These are phyloP conservation scores for Polyporus tsugae DNA, from an alignment of 1,284 basidiomycete genomes.

Conservation along the genomic window DNA sequence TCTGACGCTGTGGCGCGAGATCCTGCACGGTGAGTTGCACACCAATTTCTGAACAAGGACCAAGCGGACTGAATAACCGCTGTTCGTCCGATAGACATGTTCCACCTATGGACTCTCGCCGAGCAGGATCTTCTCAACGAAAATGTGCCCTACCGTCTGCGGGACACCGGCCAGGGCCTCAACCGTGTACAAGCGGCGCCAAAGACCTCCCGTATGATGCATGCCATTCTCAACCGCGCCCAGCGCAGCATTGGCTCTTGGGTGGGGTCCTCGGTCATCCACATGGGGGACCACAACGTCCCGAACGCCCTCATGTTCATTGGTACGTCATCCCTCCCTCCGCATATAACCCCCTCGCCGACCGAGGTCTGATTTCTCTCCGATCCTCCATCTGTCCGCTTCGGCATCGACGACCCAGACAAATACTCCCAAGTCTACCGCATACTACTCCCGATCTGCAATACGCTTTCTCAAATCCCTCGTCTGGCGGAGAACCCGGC, in stretches of 20 bases:
- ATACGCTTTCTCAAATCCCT: constrained; percentile 76
- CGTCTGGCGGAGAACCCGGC: constrained; percentile 69
- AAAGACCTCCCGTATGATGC: constrained; percentile 87
- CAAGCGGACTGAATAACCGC: neutral
- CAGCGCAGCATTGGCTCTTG: constrained; percentile 81
- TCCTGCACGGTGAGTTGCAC: constrained; percentile 68
- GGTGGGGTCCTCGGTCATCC: constrained; percentile 68
- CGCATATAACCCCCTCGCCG: neutral
- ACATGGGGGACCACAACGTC: constrained; percentile 86
- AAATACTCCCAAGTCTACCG: constrained; percentile 90
- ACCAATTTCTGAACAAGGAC: no score
- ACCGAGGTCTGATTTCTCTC: neutral
- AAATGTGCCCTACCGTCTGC: constrained; percentile 73
- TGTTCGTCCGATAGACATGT: constrained; percentile 67
- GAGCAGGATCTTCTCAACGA: constrained; percentile 83
- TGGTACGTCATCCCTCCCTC: constrained; percentile 46
- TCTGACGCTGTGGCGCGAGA: constrained; percentile 84
- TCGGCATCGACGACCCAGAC: constrained; percentile 50
- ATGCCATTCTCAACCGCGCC: constrained; percentile 79
- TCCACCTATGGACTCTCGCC: constrained; percentile 81
- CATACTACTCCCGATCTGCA: constrained; percentile 84
- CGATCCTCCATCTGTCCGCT: neutral
- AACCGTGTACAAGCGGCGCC: constrained; percentile 85
- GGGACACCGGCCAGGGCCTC: constrained; percentile 84
- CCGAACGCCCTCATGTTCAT: constrained; percentile 87